Evolutionary conservation across 257 asterid species (phyloP), one percentile per base, ranked within the genome.

Genomic region (Agastache rugosa): DNA sequence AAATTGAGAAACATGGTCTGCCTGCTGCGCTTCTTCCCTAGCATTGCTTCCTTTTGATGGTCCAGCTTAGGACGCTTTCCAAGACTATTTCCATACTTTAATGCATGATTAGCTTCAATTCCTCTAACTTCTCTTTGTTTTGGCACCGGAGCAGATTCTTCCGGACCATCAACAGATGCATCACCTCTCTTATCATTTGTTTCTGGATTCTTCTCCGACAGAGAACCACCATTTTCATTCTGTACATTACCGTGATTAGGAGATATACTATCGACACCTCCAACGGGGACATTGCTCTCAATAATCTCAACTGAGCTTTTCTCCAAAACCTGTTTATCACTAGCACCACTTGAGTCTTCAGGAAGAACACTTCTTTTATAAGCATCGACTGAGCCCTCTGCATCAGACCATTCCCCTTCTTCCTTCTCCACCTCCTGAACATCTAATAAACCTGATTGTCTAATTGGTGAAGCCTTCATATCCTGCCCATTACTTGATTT

Each of bases 331-430:
- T 60, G 84, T 78, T 78, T 86, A 75, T 83, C 80, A 77, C 70
- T 75, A 47, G 69, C 81, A 68, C 82, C 81, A 73, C 81, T 81
- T 44, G 82, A 71, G 62, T 82, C 88, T 63, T 83, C 93, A 56
- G 58, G 76, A 63, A 72, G 41, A 65, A 66, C 73, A 73, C 19
- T 71, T 70, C 19, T 75, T 75, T 68, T 80, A 72, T 50, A 67
- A 48, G 83, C 85, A 85, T 87, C 93, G 29, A 63, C 79, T 47
- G 96, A 83, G 23, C 85, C 93, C 77, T 95, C 99, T 61, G 87
- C 96, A 83, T 95, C 99, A 44, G 98, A 90, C 97, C 99, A 95
- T 84, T 95, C 99, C 75, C 99, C 99, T 83, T 95, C 99, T 85
- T 95, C 99, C 89, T 90, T 92, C 80, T 95, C 99, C 72, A 82